phyloP scores from a whole-genome alignment of 495 filamentous ascomycete species.

The Aspergillus baeticus region DNA sequence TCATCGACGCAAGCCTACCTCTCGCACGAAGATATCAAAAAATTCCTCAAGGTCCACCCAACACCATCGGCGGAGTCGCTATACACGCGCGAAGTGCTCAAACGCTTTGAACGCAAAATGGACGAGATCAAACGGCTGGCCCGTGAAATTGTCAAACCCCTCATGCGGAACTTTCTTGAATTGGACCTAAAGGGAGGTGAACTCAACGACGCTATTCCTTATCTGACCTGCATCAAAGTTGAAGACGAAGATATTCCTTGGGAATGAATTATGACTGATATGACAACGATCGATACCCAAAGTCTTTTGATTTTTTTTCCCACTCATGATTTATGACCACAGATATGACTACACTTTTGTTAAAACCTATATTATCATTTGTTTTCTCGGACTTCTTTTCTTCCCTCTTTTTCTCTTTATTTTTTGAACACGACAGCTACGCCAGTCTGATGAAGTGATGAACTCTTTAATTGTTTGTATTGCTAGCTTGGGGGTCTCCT shows the following conservation, averaged over 20 bases:
- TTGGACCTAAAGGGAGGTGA: conserved; percentile 58
- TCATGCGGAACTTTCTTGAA: conserved; percentile 82
- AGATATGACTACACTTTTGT: conserved; percentile 1
- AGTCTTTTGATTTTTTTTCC: conserved; percentile 4
- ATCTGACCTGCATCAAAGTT: conserved; percentile 78
- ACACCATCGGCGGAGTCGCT: conserved; percentile 52
- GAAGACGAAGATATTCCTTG: conserved; percentile 80
- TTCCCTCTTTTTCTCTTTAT: neutral
- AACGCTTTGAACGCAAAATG: conserved; percentile 77
- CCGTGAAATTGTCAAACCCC: conserved; percentile 75
- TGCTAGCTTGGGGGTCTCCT: neutral
- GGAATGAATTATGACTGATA: conserved; percentile 39
- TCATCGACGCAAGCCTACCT: conserved; percentile 63
- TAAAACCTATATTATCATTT: neutral
- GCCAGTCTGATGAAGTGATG: conserved; percentile 13
- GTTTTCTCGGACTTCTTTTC: conserved; percentile 5
- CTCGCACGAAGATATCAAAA: conserved; percentile 80
- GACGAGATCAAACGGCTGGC: conserved; percentile 85
- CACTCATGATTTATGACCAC: conserved; percentile 6
- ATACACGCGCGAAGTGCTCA: conserved; percentile 73
- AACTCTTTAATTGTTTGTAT: conserved; percentile 1
- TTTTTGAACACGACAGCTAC: conserved; percentile 1
- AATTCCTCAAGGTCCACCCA: conserved; percentile 70
- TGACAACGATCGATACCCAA: conserved; percentile 11
- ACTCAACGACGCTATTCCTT: conserved; percentile 53